A percentile compares a stretch with the other conserved stretches of the same genome.
Evolutionary conservation across 768 basidiomycete genomes (phyloP).

Genomic region (Tylopilus intermedius): DNA sequence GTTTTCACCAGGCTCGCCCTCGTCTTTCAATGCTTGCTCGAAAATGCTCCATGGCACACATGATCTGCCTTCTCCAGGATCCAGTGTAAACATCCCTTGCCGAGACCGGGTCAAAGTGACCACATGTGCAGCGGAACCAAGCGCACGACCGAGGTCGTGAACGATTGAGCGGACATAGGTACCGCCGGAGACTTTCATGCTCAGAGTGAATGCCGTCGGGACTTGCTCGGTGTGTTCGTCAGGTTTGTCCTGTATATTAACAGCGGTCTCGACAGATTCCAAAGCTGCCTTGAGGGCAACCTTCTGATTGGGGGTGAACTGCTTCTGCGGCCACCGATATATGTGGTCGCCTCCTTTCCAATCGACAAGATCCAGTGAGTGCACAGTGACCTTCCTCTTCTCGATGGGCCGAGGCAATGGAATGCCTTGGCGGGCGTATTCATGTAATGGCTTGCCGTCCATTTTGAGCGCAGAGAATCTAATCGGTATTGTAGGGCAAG

Average conservation of each 20-base stretch:
- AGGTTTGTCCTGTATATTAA: slow-evolving; percentile 32
- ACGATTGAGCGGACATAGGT: slow-evolving; percentile 96
- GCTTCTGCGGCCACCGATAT: slow-evolving; percentile 72
- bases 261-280: slow-evolving; percentile 40
- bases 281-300: slow-evolving; percentile 64
- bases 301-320: slow-evolving; percentile 64
- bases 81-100: slow-evolving; percentile 75
- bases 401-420: slow-evolving; percentile 95
- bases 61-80: slow-evolving; percentile 46
- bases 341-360: slow-evolving; percentile 76
- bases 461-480: slow-evolving; percentile 98
- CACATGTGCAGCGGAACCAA: slow-evolving; percentile 90
- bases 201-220: slow-evolving; percentile 79
- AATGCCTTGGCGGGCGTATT: slow-evolving; percentile 88
- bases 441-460: slow-evolving; percentile 93
- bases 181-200: slow-evolving; percentile 92
- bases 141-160: slow-evolving; percentile 80
- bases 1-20: slow-evolving; percentile 56
- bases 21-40: slow-evolving; percentile 48
- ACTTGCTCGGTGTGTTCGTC: slow-evolving; percentile 32
- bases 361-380: slow-evolving; percentile 70
- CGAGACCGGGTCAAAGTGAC: slow-evolving; percentile 85
- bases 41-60: slow-evolving; percentile 79
- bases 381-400: slow-evolving; percentile 73
- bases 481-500: slow-evolving; percentile 8